These are phyloP conservation scores for Euphorbia peplus DNA, from an alignment of 345 rosid species.

Conservation along the genomic window DNA sequence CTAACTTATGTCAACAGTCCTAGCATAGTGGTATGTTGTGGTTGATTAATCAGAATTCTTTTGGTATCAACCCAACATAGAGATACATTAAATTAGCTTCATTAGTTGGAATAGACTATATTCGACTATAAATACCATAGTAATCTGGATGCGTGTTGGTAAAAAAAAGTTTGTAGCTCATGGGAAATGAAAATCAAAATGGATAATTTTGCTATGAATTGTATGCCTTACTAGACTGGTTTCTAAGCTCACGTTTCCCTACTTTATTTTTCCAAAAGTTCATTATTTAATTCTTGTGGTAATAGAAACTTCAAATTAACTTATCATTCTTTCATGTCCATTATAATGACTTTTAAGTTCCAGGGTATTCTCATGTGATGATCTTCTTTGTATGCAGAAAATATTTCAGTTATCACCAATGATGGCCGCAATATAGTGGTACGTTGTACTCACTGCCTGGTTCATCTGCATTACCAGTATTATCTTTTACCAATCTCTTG, in stretches of 20 bases:
- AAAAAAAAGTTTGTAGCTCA: neutral
- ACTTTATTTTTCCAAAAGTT: too few species aligned
- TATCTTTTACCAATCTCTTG: neutral
- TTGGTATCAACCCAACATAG: neutral
- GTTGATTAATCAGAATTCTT: neutral
- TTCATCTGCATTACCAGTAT: neutral
- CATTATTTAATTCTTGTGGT: neutral
- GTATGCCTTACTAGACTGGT: neutral
- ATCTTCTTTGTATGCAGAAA: conserved; percentile 18
- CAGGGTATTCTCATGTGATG: neutral
- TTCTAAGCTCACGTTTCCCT: neutral
- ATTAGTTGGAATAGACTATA: neutral
- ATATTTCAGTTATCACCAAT: conserved; percentile 73
- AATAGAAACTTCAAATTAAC: neutral
- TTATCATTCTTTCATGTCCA: neutral
- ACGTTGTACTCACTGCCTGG: conserved; percentile 1
- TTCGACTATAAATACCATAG: too few species aligned
- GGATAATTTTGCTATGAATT: neutral
- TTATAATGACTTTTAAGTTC: neutral
- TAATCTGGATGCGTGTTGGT: too few species aligned
- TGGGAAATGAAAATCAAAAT: neutral
- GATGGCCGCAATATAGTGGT: conserved; percentile 96
- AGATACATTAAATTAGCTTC: neutral
- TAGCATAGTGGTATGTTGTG: neutral
- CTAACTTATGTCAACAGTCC: too few species aligned